Percentiles rank a stretch among this genome's conserved stretches.
Evolutionary conservation across 164 flowering plant species (phyloP).

Genomic region (Dillenia turbinata): DNA sequence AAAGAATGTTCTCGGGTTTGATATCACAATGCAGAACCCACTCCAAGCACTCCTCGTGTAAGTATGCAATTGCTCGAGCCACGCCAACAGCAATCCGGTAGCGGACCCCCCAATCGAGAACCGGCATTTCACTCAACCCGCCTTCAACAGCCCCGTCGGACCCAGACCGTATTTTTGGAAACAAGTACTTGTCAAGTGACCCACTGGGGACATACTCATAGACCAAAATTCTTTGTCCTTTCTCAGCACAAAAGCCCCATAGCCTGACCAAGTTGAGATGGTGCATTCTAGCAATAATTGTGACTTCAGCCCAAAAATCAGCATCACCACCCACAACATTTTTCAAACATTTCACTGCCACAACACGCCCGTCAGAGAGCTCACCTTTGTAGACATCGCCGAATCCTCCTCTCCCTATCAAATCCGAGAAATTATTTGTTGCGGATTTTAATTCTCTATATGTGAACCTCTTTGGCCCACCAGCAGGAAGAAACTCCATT

Average conservation of each 20-base stretch:
- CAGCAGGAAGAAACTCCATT: conserved; percentile 60
- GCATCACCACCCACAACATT: conserved; percentile 44
- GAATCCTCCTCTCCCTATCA: conserved; percentile 68
- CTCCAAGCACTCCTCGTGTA: conserved; percentile 64
- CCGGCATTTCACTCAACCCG: conserved; percentile 10
- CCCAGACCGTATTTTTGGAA: conserved; percentile 11
- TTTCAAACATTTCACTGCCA: conserved; percentile 66
- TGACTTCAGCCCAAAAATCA: conserved; percentile 88
- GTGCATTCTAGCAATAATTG: conserved; percentile 81
- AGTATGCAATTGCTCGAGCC: conserved; percentile 58
- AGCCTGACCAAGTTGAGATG: conserved; percentile 71
- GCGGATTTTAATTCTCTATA: conserved; percentile 61
- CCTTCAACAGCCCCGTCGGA: not conserved
- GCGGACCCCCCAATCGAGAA: conserved; percentile 47
- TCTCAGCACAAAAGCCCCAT: conserved; percentile 86
- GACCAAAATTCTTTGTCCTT: conserved; percentile 53
- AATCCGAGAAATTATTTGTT: conserved; percentile 50
- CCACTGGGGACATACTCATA: conserved; percentile 68
- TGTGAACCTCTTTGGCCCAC: conserved; percentile 69
- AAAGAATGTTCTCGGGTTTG: conserved; percentile 75
- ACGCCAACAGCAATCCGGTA: conserved; percentile 53
- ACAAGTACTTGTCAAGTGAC: conserved; percentile 49
- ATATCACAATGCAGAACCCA: conserved; percentile 88
- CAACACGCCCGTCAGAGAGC: conserved; percentile 49
- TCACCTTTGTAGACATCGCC: conserved; percentile 66